These are phyloP conservation scores for Leccinum pellstonianum DNA, from an alignment of 768 basidiomycete species.

Conservation along the genomic window DNA sequence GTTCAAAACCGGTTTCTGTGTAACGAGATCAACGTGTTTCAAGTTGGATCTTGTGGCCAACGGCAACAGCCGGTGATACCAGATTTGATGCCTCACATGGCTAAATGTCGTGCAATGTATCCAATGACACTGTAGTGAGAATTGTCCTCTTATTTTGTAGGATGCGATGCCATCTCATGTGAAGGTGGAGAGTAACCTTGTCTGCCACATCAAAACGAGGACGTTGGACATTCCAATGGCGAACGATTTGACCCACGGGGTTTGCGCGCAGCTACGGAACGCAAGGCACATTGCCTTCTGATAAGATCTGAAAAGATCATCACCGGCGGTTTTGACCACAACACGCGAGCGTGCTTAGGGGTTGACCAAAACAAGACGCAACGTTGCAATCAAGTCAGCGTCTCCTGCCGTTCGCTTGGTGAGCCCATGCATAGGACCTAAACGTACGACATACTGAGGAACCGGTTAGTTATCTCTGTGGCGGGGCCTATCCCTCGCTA, in stretches of 20 bases:
- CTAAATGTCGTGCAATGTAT: constrained; percentile 7
- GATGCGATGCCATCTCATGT: constrained; percentile 5
- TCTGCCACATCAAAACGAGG: constrained; percentile 25
- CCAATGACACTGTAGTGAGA: constrained; percentile 2
- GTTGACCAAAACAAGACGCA: constrained; percentile 5
- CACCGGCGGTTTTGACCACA: constrained; percentile 11
- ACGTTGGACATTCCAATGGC: constrained; percentile 8
- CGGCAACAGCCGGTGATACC: constrained; percentile 2
- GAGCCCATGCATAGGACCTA: constrained; percentile 7
- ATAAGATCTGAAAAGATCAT: constrained; percentile 19
- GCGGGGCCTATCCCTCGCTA: constrained; percentile 38
- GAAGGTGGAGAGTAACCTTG: constrained; percentile 1
- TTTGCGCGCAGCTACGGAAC: constrained; percentile 12
- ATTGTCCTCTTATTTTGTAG: background rate
- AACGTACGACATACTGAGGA: constrained; percentile 7
- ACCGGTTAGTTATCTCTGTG: constrained; percentile 20
- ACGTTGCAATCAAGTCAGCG: constrained; percentile 1
- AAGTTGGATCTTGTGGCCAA: constrained; percentile 2
- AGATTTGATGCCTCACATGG: background rate
- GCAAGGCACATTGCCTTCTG: constrained; percentile 18
- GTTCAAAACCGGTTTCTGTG: constrained; percentile 5
- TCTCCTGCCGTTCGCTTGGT: constrained; percentile 5
- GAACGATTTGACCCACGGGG: constrained; percentile 14
- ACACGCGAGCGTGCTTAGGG: constrained; percentile 10
- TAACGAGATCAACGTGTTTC: constrained; percentile 15